A percentile compares a stretch with the other conserved stretches of the same genome.
These are phyloP conservation scores for Corynespora cassiicola DNA, from an alignment of 2,329 filamentous ascomycete species.

Conservation along the genomic window DNA sequence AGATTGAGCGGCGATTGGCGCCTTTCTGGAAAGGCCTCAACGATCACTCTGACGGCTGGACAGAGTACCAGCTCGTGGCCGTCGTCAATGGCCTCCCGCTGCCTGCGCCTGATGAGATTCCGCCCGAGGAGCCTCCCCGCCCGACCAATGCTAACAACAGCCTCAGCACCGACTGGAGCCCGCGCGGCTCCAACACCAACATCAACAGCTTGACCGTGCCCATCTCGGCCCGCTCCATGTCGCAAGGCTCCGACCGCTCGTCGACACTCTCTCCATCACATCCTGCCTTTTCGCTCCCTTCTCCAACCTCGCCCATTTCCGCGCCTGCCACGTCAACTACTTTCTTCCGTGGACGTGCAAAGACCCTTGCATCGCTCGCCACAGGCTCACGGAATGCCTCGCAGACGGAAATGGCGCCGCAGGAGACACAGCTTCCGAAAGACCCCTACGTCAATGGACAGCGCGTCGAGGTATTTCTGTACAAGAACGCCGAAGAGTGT, in stretches of 20 bases:
- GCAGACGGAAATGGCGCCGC: conserved; percentile 73
- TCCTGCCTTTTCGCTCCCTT: conserved; percentile 66
- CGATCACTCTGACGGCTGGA: conserved; percentile 87
- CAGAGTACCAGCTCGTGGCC: conserved; percentile 93
- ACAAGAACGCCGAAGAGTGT: conserved; percentile 89
- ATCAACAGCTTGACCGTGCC: conserved; percentile 79
- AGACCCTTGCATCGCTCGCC: conserved; percentile 84
- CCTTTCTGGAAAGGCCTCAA: conserved; percentile 96
- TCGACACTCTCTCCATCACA: conserved; percentile 65
- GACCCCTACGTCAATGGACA: conserved; percentile 95
- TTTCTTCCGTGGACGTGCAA: conserved; percentile 82
- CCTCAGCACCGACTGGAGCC: conserved; percentile 46
- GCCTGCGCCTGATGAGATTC: conserved; percentile 82
- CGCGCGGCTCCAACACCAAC: conserved; percentile 63
- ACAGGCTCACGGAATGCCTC: conserved; percentile 77
- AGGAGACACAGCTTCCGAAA: conserved; percentile 78
- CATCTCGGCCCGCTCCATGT: conserved; percentile 77
- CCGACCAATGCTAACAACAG: conserved; percentile 37
- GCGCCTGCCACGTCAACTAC: conserved; percentile 54
- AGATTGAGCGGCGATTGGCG: conserved; percentile 90
- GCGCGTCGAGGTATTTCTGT: conserved; percentile 87
- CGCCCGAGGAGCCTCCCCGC: conserved; percentile 69
- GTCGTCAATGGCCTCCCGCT: conserved; percentile 84
- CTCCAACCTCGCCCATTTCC: conserved; percentile 62
- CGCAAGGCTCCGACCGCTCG: conserved; percentile 76